These are phyloP conservation scores for Paraleonurus japonicus DNA, from an alignment of 257 asterid genomes.

Conservation along the genomic window DNA sequence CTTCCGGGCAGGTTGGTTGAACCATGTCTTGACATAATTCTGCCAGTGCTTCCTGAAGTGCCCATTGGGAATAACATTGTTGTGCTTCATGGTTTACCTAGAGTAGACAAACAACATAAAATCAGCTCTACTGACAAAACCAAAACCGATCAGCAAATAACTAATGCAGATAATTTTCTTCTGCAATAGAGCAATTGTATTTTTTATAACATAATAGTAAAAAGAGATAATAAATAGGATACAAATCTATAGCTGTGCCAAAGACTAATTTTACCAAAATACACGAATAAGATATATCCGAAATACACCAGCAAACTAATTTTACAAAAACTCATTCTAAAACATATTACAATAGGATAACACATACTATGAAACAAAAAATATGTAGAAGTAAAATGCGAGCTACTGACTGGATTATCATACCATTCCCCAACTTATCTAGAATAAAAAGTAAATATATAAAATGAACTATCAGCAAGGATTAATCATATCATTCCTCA, in stretches of 20 bases:
- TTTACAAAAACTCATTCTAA: not conserved
- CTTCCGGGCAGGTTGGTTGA: slow-evolving; percentile 84
- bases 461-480: not conserved
- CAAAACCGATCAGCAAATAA: not conserved
- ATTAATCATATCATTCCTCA: not conserved
- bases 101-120: not conserved
- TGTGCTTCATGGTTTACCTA: slow-evolving; percentile 74
- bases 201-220: not conserved
- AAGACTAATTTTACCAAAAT: not conserved
- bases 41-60: slow-evolving; percentile 90
- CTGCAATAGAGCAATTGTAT: not conserved
- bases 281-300: not conserved
- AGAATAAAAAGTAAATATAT: not conserved
- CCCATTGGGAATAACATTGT: slow-evolving; percentile 72
- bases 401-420: not conserved
- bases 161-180: not conserved
- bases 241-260: not conserved
- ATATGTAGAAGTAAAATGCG: not conserved
- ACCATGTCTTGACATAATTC: slow-evolving; percentile 74
- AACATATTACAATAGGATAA: not conserved
- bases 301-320: not conserved
- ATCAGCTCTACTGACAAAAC: not conserved
- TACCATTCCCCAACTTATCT: not conserved
- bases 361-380: not conserved
- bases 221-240: not conserved